Conservation (phyloP, 2,329 filamentous ascomycete species). For the Didymella exigua region DNA sequence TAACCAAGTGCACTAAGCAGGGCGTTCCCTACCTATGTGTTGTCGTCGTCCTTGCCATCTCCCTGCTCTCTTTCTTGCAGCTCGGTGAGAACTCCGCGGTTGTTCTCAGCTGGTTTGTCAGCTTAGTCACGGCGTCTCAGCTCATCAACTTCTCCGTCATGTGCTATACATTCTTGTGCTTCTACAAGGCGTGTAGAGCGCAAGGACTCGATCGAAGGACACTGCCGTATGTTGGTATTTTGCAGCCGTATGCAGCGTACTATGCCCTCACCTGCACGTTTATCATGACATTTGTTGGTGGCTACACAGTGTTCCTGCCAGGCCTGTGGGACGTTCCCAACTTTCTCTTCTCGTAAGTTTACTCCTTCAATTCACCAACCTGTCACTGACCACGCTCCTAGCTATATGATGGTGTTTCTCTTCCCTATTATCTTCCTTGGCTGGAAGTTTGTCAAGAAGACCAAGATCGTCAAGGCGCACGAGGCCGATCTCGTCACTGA, state of each 20-base stretch:
- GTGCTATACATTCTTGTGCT: constrained; percentile 73
- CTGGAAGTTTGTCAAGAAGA: constrained; percentile 74
- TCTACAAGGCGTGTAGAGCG: constrained; percentile 69
- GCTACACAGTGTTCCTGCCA: constrained; percentile 77
- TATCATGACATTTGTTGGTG: constrained; percentile 75
- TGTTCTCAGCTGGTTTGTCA: constrained; percentile 77
- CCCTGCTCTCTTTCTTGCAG: constrained; percentile 76
- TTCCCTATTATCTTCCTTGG: constrained; percentile 71
- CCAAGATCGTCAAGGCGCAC: constrained; percentile 60
- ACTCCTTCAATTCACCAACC: constrained; percentile 1
- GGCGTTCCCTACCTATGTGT: constrained; percentile 79
- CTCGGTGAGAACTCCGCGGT: constrained; percentile 70
- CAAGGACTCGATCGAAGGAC: constrained; percentile 71
- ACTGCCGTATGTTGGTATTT: constrained; percentile 71
- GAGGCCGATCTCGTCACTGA: constrained; percentile 69
- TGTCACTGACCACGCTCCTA: constrained; percentile 18
- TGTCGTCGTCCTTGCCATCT: constrained; percentile 66
- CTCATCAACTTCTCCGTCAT: constrained; percentile 57
- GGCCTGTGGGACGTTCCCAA: constrained; percentile 69
- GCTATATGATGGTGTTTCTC: constrained; percentile 73
- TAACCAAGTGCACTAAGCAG: constrained; percentile 63
- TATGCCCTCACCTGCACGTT: constrained; percentile 67
- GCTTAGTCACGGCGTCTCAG: constrained; percentile 73
- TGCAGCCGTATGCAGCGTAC: constrained; percentile 75
- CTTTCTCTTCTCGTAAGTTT: constrained; percentile 71